Evolutionary conservation across 495 filamentous ascomycete genomes (phyloP), one percentile per base, ranked within the genome.

Genomic region (Immersiella caudata): DNA sequence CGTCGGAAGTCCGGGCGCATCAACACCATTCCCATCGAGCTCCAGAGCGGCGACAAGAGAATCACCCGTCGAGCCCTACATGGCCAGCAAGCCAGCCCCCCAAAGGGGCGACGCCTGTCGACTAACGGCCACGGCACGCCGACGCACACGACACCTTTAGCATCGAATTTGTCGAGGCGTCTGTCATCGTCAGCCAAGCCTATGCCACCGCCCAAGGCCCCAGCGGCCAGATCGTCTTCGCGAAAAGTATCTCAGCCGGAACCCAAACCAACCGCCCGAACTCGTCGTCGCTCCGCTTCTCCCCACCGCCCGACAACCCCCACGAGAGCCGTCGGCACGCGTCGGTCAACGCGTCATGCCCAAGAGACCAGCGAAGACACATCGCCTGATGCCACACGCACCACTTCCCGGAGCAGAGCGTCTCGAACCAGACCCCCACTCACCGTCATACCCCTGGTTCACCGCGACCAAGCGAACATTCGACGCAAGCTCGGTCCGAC

Each of bases 1-100:
- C 88, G 88, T 68, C 86, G 95, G 64, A 95, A 93, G 76, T 97
- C 94, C 9, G 91, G 91, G 40, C 84, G 94, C 68, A 91, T 91
- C 64, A 97, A 96, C 75, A 78, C 80, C 29, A 78, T 91, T 21
- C 91, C 91, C n/a, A 68, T 89, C 35, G 89, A 92, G 67, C 76
- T 91, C 63, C 87, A 92, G 70, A 83, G 79, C 29, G 85, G 86
- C 27, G 86, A 87, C 35, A 96, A 91, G 67, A 80, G 83, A n/a
- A 74, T 81, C 65, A 85, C 82, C 0, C 72, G 83, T 66, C 73
- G 78, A 60, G 71, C 81, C 55, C 66, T 79, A 2, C 76, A 82
- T 64, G 76, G 65, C 60, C 61, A 73, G 56, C 69, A 73, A 16
- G 14, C 68, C 22, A 74, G 70, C 22, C 71, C 74, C 25, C 67